phyloP scores from a whole-genome alignment of 1,284 basidiomycete species.

The Marasmius fiardii region DNA sequence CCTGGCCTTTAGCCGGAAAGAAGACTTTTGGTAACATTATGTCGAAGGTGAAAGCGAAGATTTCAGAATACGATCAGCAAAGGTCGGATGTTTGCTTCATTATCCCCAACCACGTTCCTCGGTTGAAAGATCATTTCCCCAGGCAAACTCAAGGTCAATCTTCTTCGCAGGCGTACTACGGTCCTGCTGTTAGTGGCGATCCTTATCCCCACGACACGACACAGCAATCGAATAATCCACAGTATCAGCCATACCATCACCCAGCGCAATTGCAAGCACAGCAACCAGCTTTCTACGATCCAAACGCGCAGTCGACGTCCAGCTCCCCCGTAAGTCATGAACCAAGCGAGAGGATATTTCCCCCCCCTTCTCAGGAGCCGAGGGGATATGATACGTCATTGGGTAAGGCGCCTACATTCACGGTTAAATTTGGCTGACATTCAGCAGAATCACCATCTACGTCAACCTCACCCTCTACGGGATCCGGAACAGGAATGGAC shows the following conservation, averaged over 20 bases:
- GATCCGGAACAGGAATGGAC: conserved; percentile 23
- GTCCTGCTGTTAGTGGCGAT: conserved; percentile 15
- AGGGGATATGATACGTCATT: not conserved
- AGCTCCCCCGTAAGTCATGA: conserved; percentile 10
- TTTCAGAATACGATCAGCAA: conserved; percentile 69
- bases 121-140: not conserved
- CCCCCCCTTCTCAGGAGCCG: conserved; percentile 8
- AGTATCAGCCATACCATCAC: conserved; percentile 7
- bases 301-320: conserved; percentile 25
- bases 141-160: conserved; percentile 7
- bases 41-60: conserved; percentile 75
- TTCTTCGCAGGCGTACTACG: conserved; percentile 5
- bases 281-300: conserved; percentile 35
- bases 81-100: conserved; percentile 10
- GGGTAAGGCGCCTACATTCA: not conserved
- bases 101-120: not conserved
- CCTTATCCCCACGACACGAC: conserved; percentile 17
- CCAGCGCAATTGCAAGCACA: conserved; percentile 16
- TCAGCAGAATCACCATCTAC: conserved; percentile 6
- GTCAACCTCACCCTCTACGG: not conserved
- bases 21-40: conserved; percentile 70
- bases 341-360: conserved; percentile 18
- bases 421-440: too few species aligned
- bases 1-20: conserved; percentile 61
- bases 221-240: conserved; percentile 13